phyloP scores from a whole-genome alignment of 176 grass and related monocot genomes.

The Zea luxurians region DNA sequence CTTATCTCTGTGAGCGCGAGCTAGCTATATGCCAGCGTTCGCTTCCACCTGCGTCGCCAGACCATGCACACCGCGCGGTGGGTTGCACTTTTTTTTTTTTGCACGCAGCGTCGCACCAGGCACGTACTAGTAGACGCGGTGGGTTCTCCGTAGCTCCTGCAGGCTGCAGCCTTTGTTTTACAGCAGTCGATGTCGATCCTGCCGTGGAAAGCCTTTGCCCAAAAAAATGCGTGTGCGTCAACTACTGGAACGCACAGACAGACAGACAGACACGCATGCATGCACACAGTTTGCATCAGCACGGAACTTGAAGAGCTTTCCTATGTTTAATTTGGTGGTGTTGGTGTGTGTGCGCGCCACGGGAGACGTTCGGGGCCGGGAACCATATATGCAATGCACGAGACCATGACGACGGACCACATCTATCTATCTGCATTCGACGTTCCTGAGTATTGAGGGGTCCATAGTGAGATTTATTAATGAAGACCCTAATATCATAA shows the following conservation, averaged over 20 bases:
- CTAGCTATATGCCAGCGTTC: too few relatives aligned
- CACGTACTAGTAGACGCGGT: too few relatives aligned
- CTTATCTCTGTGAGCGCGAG: slow-evolving; percentile 32
- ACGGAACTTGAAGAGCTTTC: background rate
- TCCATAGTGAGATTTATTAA: too few relatives aligned
- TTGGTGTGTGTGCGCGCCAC: background rate
- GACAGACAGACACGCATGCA: background rate
- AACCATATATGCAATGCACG: background rate
- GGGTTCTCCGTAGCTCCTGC: background rate
- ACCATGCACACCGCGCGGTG: too few relatives aligned
- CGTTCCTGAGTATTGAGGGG: too few relatives aligned
- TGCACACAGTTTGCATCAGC: background rate
- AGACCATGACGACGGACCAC: background rate
- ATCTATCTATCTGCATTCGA: too few relatives aligned
- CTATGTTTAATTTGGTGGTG: background rate
- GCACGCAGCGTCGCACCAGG: too few relatives aligned
- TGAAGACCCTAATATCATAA: too few relatives aligned
- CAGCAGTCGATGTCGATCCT: background rate
- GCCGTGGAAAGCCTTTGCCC: slow-evolving; percentile 9
- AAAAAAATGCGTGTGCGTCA: background rate
- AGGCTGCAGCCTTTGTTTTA: background rate
- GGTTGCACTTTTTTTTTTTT: too few relatives aligned
- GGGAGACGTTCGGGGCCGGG: background rate
- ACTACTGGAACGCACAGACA: background rate
- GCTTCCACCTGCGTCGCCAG: too few relatives aligned